Base-by-base conservation (phyloP, 225 moss, liverwort and hornwort species). In the Marchantia paleacea region DNA sequence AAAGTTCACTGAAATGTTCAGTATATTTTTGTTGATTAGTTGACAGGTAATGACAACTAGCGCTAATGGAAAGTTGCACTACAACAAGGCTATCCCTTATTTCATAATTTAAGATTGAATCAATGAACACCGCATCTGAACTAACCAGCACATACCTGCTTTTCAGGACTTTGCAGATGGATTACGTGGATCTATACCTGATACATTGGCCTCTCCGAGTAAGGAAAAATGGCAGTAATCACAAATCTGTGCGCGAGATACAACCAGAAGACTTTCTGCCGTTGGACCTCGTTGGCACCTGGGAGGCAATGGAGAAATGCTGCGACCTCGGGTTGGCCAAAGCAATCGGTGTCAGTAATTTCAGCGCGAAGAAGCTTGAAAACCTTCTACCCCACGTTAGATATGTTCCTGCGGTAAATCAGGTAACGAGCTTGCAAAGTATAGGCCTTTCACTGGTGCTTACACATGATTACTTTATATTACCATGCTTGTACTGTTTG, bases 281-380 rank as follows among this genome's bases (percentile, higher is more conserved):
- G 4, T 0, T 84, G 9, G 78, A 90, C 26, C 79, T 79, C 18
- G n/a, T 49, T 68, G 76, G 80, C 51, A 75, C 86, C 5, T 90
- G 90, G 91, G 47, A 19, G 75, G 81, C 71, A 13, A 88, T 91
- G 86, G 91, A 90, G 84, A 82, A 79, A 4, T 88, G 88, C 7
- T 78, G 83, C 0, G 86, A 85, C 15, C 65, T 80, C 10, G 90
- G 88, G 9, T 24, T 88, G 74, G 52, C 90, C 4, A 91, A 82
- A 71, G 77, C 90, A 0, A 90, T 91, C 64, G 91, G 91, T 52
- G 91, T 91, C 28, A 90, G 90, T 73, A 91, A 91, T 80, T 91
- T 87, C 83, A 82, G 86, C 68, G 64, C 78, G 50, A 84, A 88
- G 24, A 90, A 85, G 64, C 79, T 91, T 10, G 83, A 91, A 6